These are phyloP conservation scores for Aphanomyces euteiches DNA, from an alignment of 352 stramenopile species.

Conservation along the genomic window DNA sequence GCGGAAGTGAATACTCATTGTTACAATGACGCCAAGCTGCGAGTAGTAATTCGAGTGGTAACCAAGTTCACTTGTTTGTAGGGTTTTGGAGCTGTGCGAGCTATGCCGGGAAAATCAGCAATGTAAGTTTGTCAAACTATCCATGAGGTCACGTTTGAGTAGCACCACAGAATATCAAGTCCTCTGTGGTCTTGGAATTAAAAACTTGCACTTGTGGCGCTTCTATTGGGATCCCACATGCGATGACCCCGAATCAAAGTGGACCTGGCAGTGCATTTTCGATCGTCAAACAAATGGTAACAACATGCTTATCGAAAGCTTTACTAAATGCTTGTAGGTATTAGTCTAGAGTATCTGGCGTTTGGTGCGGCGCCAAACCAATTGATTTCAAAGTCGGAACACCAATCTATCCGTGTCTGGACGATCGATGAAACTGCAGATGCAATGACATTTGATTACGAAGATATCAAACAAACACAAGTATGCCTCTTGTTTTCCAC, in stretches of 20 bases:
- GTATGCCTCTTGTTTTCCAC: conserved; percentile 12
- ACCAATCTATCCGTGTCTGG: conserved; percentile 83
- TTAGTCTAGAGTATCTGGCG: conserved; percentile 71
- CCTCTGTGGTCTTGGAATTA: conserved; percentile 79
- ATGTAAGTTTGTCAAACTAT: conserved; percentile 26
- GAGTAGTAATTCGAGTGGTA: background rate
- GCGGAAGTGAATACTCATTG: conserved; percentile 59
- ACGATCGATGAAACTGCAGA: conserved; percentile 60
- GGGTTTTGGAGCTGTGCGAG: conserved; percentile 75
- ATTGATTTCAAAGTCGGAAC: conserved; percentile 81
- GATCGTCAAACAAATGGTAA: conserved; percentile 79
- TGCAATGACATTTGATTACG: conserved; percentile 30
- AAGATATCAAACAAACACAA: conserved; percentile 65
- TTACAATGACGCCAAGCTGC: conserved; percentile 74
- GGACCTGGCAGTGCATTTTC: conserved; percentile 82
- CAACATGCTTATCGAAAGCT: background rate
- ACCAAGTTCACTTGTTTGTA: conserved; percentile 35
- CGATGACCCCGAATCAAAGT: conserved; percentile 36
- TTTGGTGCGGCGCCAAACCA: conserved; percentile 58
- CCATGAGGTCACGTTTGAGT: background rate
- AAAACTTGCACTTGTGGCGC: conserved; percentile 83
- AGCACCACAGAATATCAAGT: conserved; percentile 64
- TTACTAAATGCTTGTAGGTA: conserved; percentile 30
- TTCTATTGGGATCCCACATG: conserved; percentile 52
- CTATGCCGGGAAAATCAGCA: conserved; percentile 43